A percentile compares a stretch with the other conserved stretches of the same genome.
Conservation (phyloP, 2,329 filamentous ascomycete genomes). For the Fusarium sulawesiense region DNA sequence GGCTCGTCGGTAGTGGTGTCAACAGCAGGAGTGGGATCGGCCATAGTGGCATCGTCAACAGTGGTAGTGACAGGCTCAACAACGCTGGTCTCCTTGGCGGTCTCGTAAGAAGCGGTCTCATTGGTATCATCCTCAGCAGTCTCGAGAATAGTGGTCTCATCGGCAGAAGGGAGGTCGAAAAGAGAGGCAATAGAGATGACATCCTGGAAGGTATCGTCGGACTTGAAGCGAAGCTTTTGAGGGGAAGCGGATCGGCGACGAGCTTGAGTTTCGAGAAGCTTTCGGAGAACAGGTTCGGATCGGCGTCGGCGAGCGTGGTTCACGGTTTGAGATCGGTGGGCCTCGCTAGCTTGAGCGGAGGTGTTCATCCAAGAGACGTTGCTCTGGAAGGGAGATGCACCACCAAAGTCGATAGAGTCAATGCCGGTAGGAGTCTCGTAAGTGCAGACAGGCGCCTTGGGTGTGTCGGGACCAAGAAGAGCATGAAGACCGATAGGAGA, state of each 20-base stretch:
- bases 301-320: conserved; percentile 46
- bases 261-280: conserved; percentile 35
- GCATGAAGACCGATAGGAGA: conserved; percentile 39
- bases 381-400: conserved; percentile 45
- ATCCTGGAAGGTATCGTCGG: conserved; percentile 34
- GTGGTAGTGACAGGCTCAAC: neutral
- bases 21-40: neutral
- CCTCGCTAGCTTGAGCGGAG: conserved; percentile 32
- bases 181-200: conserved; percentile 19
- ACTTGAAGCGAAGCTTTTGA: conserved; percentile 41
- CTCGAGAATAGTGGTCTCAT: neutral
- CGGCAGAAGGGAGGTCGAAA: neutral
- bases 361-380: conserved; percentile 46
- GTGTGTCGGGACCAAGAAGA: conserved; percentile 33
- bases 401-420: conserved; percentile 46
- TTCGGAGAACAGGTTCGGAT: conserved; percentile 52
- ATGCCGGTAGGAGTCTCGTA: conserved; percentile 16
- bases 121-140: neutral
- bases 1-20: neutral
- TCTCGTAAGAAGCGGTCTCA: neutral
- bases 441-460: conserved; percentile 20
- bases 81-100: neutral
- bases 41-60: neutral
- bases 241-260: conserved; percentile 49
- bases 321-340: conserved; percentile 39